Evolutionary conservation across 1,284 basidiomycete genomes (phyloP).

Genomic region (Cronartium ribicola): DNA sequence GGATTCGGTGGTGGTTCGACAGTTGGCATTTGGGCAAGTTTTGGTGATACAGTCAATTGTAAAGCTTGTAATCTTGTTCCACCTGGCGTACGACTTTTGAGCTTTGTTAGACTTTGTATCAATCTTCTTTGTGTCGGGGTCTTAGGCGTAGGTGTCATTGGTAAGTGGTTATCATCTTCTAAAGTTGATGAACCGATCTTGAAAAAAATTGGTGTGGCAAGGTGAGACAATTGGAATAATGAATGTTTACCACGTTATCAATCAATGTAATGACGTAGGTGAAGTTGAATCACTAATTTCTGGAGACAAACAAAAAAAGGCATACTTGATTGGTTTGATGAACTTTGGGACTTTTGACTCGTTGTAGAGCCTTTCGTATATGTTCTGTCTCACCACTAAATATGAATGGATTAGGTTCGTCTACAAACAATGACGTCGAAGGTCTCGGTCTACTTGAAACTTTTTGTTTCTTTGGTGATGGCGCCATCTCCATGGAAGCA

Average conservation of each 20-base stretch:
- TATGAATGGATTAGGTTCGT: slow-evolving; percentile 23
- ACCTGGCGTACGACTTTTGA: slow-evolving; percentile 4
- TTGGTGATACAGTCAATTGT: slow-evolving; percentile 17
- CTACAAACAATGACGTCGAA: slow-evolving; percentile 13
- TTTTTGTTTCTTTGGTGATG: slow-evolving; percentile 31
- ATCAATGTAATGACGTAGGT: not conserved
- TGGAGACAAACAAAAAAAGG: not conserved
- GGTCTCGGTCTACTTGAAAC: slow-evolving; percentile 25
- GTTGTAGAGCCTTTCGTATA: slow-evolving; percentile 26
- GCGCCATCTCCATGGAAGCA: slow-evolving; percentile 13
- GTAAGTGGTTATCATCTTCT: slow-evolving; percentile 24
- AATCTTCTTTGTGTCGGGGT: slow-evolving; percentile 19
- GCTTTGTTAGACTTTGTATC: slow-evolving; percentile 23
- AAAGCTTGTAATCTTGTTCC: not conserved
- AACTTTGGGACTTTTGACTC: slow-evolving; percentile 26
- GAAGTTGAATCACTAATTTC: not conserved
- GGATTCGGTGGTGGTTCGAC: not conserved
- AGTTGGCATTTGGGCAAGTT: not conserved
- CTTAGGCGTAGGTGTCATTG: slow-evolving; percentile 32
- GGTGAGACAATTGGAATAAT: not conserved
- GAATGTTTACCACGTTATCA: not conserved
- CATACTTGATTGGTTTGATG: slow-evolving; percentile 17
- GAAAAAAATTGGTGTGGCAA: not conserved
- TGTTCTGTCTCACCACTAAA: slow-evolving; percentile 26
- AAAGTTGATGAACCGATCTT: not conserved